Evolutionary conservation across 805 yeast genomes (phyloP).

Genomic region (Lipomyces anomalus): DNA sequence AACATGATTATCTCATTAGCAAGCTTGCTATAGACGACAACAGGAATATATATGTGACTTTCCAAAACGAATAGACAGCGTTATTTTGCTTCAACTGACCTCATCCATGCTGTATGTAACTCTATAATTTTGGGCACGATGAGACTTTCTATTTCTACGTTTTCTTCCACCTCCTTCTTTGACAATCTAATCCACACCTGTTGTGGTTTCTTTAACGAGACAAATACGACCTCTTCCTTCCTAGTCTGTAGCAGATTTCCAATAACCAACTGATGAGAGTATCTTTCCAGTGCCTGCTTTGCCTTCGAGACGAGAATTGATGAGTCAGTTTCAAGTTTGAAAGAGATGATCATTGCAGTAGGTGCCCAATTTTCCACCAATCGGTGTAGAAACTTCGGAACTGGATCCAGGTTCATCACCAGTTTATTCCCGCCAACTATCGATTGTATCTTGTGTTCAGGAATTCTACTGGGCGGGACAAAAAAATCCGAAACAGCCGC

Average conservation of each 20-base stretch:
- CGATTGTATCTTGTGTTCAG: constrained; percentile 93
- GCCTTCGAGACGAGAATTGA: constrained; percentile 69
- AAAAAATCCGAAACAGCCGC: constrained; percentile 98
- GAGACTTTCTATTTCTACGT: constrained; percentile 65
- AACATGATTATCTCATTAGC: no score
- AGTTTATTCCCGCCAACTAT: constrained; percentile 65
- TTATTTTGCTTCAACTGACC: constrained; percentile 4
- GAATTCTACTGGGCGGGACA: constrained; percentile 75
- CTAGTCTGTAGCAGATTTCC: constrained; percentile 89
- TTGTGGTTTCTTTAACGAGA: constrained; percentile 43
- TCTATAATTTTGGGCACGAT: constrained; percentile 73
- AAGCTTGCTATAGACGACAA: no score
- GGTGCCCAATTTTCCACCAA: constrained; percentile 94
- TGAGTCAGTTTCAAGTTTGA: constrained; percentile 86
- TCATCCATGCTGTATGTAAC: constrained; percentile 61
- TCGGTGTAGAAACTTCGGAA: constrained; percentile 85
- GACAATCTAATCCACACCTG: constrained; percentile 34
- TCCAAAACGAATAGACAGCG: no score
- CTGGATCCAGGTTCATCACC: constrained; percentile 84
- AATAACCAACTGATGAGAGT: constrained; percentile 89
- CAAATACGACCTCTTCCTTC: constrained; percentile 82
- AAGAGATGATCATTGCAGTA: constrained; percentile 86
- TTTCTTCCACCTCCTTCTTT: constrained; percentile 37
- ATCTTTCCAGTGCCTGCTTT: constrained; percentile 68
- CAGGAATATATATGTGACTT: no score